Base-by-base conservation (phyloP, 805 yeast genomes). In the Cyberlindnera lachancei region DNA sequence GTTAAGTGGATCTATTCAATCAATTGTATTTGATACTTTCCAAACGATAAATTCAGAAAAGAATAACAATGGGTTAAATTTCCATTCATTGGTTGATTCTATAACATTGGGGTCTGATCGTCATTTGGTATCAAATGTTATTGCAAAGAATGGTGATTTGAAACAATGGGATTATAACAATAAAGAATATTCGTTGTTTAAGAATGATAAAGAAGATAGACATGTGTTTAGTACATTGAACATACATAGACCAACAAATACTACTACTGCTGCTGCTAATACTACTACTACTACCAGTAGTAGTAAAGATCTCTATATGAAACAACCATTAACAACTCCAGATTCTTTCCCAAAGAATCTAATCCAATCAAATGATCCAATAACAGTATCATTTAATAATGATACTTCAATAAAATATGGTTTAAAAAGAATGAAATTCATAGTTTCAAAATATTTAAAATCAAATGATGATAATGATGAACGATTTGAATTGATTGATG, bases 401-500 rank as follows among this genome's bases (percentile, higher is more conserved):
- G 44, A 57, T 4, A 48, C 45, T 7, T 15, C 31, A 3, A 35
- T 50, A 7, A 41, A 40, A 20, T 22, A 29, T 7, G 14, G 38
- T 2, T 34, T 52, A 5, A 11, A 35, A 16, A 46, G 44, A 12
- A 45, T 48, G 63, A 48, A 45, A 20, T 45, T 47, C 6, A 43
- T 56, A 30, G 56, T 61, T 1, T 46, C 56, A 3, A 57, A 38
- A 27, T 40, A 41, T 19, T 45, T 61, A 12, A 44, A 52, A 27
- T 10, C 7, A 8, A 55, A 51, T 11, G 80, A 73, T 38, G 10
- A 19, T 19, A 55, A 51, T 11, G 80, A 73, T 38, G 80, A 73
- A 23, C 58, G 74, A 37, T 74, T 68, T 25, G 79, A 73, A 25
- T 46, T 74, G 30, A 59, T 68, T 10, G 77, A 76, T 26, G 63